phyloP scores from a whole-genome alignment of 441 rosid genomes.

The Adansonia madagascariensis region DNA sequence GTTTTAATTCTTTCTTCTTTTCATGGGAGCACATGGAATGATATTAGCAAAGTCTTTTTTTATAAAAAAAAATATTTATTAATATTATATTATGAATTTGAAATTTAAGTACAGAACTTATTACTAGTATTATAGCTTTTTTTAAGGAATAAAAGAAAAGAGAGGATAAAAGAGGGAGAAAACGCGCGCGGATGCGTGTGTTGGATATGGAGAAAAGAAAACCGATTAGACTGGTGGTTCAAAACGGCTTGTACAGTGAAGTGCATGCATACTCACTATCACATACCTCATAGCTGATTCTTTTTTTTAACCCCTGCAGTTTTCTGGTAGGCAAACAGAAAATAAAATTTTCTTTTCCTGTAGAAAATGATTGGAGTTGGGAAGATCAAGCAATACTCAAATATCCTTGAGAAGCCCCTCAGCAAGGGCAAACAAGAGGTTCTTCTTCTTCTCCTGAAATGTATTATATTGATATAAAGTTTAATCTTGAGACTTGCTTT shows the following conservation, averaged over 20 bases:
- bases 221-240: not conserved
- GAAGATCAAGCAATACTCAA: conserved; percentile 90
- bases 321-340: not conserved
- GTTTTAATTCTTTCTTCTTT: no score
- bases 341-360: not conserved
- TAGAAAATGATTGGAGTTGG: conserved; percentile 84
- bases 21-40: no score
- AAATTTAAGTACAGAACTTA: no score
- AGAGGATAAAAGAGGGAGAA: no score
- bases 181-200: no score
- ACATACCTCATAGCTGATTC: not conserved
- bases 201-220: not conserved
- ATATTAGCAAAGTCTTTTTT: no score
- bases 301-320: not conserved
- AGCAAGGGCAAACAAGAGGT: conserved; percentile 99
- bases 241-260: not conserved
- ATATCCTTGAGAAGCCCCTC: conserved; percentile 92
- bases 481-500: not conserved
- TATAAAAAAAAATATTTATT: no score
- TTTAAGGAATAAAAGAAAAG: no score
- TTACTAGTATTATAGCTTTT: no score
- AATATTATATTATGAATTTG: no score
- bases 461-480: not conserved
- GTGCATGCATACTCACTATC: not conserved
- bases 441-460: not conserved